Base-by-base conservation (phyloP, 495 filamentous ascomycete species). In the Neurospora terricola region DNA sequence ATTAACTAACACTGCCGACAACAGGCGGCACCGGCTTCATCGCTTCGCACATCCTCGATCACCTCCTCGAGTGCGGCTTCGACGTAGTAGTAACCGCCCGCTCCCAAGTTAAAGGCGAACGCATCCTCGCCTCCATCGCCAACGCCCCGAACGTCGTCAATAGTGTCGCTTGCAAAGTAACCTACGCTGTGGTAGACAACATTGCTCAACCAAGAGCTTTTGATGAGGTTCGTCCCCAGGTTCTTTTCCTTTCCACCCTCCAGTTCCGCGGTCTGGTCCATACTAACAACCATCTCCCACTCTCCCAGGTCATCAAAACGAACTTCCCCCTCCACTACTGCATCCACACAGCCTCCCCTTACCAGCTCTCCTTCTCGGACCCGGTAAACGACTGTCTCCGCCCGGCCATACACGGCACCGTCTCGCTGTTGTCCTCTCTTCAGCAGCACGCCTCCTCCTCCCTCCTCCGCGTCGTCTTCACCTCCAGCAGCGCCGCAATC, bases 271-370 rank as follows among this genome's bases (percentile, higher is more conserved):
- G 3, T 10, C 9, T 18, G 14, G 3, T 14, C 2, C 0, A 18
- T 14, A 36, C n/a, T 69, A 37, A 34, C 8, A 40, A 18, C 27
- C 4, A 37, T 21, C 12, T 38, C 3, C 27, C 27, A 5, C 8
- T 34, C 34, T 5, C 34, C 5, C 18, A 81, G 78, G 76, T 73
- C 8, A 72, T 83, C 27, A 37, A 78, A 38, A 72, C 80, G 9
- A 40, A 79, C 11, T 74, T 76, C 1, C 78, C 78, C 0, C 79
- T 86, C 34, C 77, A 80, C 76, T 83, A 81, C 70, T 82, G 85
- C 42, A 72, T 85, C 27, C 84, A 85, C 75, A 84, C 82, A 4
- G 84, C 84, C 2, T 85, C 83, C 0, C 84, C 84, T 6, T 85
- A 81, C 74, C 79, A 82, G 10, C 72, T 82, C 18, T 74, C 76